Evolutionary conservation across 2,329 filamentous ascomycete genomes (phyloP), one percentile per base, ranked within the genome.

Genomic region (Stemphylium beticola): DNA sequence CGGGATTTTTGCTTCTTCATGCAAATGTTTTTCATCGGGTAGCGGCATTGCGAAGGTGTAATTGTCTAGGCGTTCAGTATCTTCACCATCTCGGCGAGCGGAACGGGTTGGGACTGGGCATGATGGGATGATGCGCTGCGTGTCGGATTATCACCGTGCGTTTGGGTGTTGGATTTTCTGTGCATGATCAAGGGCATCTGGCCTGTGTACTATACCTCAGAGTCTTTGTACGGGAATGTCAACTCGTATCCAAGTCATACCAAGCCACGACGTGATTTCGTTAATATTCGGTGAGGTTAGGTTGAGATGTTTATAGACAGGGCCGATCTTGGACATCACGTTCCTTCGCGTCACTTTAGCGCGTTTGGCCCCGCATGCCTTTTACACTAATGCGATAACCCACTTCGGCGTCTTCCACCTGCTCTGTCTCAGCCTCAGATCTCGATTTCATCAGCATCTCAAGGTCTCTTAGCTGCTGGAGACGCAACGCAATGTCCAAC

Each of bases 31-130:
- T 43, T 54, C 17, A 57, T 42, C 55, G 55, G 47, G 49, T 58
- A 62, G 62, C 57, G 62, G 65, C 67, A 71, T 71, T 66, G 64
- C 55, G 45, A 57, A 58, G 64, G 62, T 65, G 63, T 67, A 62
- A 58, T 65, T 58, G 62, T 55, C 32, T 48, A 49, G 65, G 65
- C 65, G 65, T 67, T 67, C 32, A 43, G 49, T 55, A 39, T 51
- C 49, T 57, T 56, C 38, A 48, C 53, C 37, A 37, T 57, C 47
- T 24, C 22, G 56, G 55, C 40, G 42, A 49, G 38, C 39, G 40
- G 51, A 34, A 33, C 43, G 39, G 55, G 47, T 47, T 53, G 40
- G 55, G 47, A 44, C 45, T 39, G 51, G 54, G 49, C 34, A 56
- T 47, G 59, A 60, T 49, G 57, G 57, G 44, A 64, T 53, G 58